These are phyloP conservation scores for Pestalotiopsis sp. DNA, from an alignment of 2,329 filamentous ascomycete genomes.

Conservation along the genomic window DNA sequence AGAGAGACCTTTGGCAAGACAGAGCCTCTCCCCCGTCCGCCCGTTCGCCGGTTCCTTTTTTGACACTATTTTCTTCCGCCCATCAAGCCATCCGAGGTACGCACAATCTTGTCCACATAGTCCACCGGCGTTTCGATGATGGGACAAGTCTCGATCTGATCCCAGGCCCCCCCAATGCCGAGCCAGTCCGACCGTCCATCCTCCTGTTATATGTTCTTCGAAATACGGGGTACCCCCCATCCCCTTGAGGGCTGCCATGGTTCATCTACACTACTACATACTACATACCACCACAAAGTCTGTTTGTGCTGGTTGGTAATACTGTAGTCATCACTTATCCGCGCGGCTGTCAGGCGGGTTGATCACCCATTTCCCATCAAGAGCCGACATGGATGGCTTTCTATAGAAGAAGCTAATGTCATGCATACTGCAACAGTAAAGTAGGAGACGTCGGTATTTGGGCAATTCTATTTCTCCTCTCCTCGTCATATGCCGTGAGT, in stretches of 20 bases:
- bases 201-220: too few relatives aligned
- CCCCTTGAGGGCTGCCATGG: too few relatives aligned
- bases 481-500: not conserved
- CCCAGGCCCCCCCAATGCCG: too few relatives aligned
- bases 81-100: not conserved
- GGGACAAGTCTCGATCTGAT: not conserved
- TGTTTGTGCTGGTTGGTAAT: too few relatives aligned
- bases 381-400: not conserved
- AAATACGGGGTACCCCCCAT: too few relatives aligned
- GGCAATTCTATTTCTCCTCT: not conserved
- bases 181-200: too few relatives aligned
- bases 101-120: not conserved
- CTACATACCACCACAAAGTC: too few relatives aligned
- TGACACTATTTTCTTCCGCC: not conserved
- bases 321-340: not conserved
- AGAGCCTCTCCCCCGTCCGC: not conserved
- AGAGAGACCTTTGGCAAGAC: not conserved
- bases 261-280: too few relatives aligned
- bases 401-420: not conserved
- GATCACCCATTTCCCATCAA: not conserved
- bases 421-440: not conserved
- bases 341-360: not conserved
- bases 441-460: not conserved
- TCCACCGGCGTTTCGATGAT: not conserved
- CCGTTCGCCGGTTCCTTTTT: not conserved